Evolutionary conservation across 495 filamentous ascomycete genomes (phyloP).

Genomic region (Niebla homalea): DNA sequence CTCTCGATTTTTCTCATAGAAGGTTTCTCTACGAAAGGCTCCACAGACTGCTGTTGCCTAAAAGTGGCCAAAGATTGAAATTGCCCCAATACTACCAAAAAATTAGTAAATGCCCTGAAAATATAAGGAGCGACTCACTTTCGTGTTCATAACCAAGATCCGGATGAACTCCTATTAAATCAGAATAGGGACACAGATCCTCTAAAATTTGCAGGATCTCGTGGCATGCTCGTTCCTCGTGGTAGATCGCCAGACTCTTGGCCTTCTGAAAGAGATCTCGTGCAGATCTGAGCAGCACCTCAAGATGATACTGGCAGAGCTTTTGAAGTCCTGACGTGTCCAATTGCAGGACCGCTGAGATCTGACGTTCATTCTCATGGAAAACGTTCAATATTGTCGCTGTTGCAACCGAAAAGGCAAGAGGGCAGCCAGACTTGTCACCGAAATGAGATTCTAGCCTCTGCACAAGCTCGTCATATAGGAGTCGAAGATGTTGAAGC

Average conservation of each 20-base stretch:
- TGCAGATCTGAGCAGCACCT: background rate
- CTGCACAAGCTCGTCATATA: slow-evolving; percentile 1
- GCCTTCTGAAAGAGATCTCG: background rate
- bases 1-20: no score
- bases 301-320: slow-evolving; percentile 5
- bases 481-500: slow-evolving; percentile 1
- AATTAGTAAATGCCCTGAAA: no score
- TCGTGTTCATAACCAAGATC: background rate
- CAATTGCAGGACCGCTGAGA: background rate
- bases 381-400: background rate
- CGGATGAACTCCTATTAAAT: slow-evolving; percentile 5
- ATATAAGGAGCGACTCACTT: no score
- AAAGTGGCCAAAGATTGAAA: no score
- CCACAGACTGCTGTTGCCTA: no score
- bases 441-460: background rate
- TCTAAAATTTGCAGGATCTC: slow-evolving; percentile 1
- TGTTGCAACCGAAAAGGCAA: background rate
- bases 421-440: background rate
- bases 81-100: no score
- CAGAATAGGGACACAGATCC: slow-evolving; percentile 5
- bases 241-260: background rate
- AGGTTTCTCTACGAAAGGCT: no score
- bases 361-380: background rate
- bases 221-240: background rate
- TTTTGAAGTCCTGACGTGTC: background rate